Evolutionary conservation across 768 basidiomycete species (phyloP), one percentile per base, ranked within the genome.

Genomic region (Royoungia palumana): DNA sequence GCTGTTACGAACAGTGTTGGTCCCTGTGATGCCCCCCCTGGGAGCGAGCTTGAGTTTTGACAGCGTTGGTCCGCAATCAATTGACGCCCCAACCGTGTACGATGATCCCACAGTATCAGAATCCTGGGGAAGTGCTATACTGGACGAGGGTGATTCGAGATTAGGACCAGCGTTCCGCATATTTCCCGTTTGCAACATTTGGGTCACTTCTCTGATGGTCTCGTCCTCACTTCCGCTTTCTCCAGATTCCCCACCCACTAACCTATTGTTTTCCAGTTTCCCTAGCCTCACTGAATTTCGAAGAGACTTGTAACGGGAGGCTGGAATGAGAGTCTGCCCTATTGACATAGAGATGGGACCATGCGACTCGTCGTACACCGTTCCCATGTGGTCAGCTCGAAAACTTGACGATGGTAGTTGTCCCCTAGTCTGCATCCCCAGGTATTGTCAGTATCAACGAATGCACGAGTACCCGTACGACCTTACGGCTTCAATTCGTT

Each of bases 331-430:
- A 13, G 73, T 70, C 46, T 67, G 69, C 34, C 66, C 75, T 25
- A 78, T 62, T 1, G 76, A 75, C 41, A 63, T 70, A 24, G 72
- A 70, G 14, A 67, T 20, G 6, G 60, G 52, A 21, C 66, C 56
- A n/a, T 62, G 51, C 13, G 77, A 67, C n/a, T 70, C 62, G 51
- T 71, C 70, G 54, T 78, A 81, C 1, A 78, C 71, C 21, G 74
- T 70, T 14, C 74, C 72, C 47, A 84, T 67, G 19, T 75, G 77
- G 35, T 70, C 76, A 1, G 82, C 77, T 61, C 80, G 89, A 65
- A 89, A 89, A 35, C 73, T 78, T 12, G 88, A 89, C 35, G 83
- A 65, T 0, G 74, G 58, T 7, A 79, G 72, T 59, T 79, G 84
- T 36, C 73, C 67, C 16, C 60, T 68, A 14, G 69, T 52, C 32